phyloP scores from a whole-genome alignment of 169 alveolate species.

The Ichthyophthirius multifiliis region DNA sequence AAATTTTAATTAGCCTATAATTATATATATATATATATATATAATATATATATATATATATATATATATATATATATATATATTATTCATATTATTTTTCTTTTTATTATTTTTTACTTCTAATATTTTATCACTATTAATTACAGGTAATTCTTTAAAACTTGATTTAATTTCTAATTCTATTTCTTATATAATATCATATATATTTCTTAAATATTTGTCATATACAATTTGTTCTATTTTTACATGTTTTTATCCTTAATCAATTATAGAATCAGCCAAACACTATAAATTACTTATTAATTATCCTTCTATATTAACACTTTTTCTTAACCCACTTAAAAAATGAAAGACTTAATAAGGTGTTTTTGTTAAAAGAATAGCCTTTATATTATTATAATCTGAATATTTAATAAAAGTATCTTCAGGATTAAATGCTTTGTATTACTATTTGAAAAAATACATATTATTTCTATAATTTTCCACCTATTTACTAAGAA shows the following conservation, averaged over 20 bases:
- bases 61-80: not conserved
- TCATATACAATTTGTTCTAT: not conserved
- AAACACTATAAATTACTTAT: conserved; percentile 11
- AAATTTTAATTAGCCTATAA: not conserved
- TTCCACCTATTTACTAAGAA: conserved; percentile 6
- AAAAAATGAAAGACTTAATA: conserved; percentile 20
- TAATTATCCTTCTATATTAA: conserved; percentile 20
- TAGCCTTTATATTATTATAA: not conserved
- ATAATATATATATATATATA: not conserved
- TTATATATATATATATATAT: not conserved
- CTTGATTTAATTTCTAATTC: not conserved
- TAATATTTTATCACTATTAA: not conserved
- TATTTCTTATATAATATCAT: not conserved
- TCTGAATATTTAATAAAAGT: conserved; percentile 19
- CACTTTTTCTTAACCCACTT: conserved; percentile 24
- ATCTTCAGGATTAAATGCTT: conserved; percentile 29
- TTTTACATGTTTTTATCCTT: not conserved
- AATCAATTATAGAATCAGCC: not conserved
- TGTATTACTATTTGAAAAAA: conserved; percentile 21
- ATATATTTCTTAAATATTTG: not conserved
- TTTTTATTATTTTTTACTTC: conserved; percentile 4
- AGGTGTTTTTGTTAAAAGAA: conserved; percentile 21
- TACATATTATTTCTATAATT: conserved; percentile 17
- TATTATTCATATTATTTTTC: not conserved
- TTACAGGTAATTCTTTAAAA: not conserved